Percentiles rank a stretch among this genome's conserved stretches.
phyloP scores from a whole-genome alignment of 257 asterid genomes.

The Handroanthus guayacan region DNA sequence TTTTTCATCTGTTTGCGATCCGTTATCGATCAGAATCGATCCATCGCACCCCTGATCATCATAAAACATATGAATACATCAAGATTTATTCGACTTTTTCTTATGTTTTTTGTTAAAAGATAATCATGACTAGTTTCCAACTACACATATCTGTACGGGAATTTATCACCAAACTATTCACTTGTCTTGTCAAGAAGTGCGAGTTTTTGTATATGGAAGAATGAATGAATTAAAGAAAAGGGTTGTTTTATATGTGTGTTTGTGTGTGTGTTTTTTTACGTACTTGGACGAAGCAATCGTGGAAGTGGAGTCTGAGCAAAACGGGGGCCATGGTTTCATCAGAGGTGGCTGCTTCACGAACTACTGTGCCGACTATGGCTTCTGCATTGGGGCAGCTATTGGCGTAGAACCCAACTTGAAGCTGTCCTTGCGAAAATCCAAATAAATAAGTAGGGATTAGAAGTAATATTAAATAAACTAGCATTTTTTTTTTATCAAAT shows the following conservation, averaged over 20 bases:
- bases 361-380: constrained; percentile 56
- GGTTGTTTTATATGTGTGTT: background rate
- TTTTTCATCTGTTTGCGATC: constrained; percentile 50
- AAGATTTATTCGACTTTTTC: too few species aligned
- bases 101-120: too few species aligned
- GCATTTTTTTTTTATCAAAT: background rate
- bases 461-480: background rate
- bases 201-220: background rate
- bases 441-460: background rate
- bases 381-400: constrained; percentile 77
- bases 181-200: too few species aligned
- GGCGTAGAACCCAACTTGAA: constrained; percentile 70
- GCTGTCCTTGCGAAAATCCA: constrained; percentile 52
- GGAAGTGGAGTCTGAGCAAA: constrained; percentile 89
- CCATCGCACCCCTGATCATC: constrained; percentile 84
- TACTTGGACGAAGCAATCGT: constrained; percentile 87
- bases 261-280: background rate
- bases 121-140: too few species aligned
- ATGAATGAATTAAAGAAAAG: background rate
- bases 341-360: constrained; percentile 59
- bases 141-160: too few species aligned
- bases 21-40: constrained; percentile 69
- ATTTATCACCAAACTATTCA: too few species aligned
- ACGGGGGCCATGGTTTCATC: constrained; percentile 48
- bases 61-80: background rate